Percentiles rank a stretch among this genome's conserved stretches.
phyloP scores from a whole-genome alignment of 1,284 basidiomycete species.

The Ceratobasidium sp. region DNA sequence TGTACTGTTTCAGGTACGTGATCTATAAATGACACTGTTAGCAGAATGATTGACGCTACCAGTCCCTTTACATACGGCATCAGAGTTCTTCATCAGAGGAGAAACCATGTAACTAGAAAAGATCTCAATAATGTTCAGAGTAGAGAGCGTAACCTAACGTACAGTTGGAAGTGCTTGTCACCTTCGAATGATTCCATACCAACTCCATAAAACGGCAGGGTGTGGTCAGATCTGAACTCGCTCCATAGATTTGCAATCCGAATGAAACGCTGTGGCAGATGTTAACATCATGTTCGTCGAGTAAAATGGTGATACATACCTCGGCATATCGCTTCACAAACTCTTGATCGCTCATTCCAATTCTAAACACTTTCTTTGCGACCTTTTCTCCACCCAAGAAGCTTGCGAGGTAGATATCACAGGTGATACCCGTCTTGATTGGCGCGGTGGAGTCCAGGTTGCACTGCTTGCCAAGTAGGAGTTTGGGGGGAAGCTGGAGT shows the following conservation, averaged over 20 bases:
- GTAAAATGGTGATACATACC: not conserved
- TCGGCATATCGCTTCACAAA: slow-evolving; percentile 6
- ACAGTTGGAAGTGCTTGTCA: slow-evolving; percentile 22
- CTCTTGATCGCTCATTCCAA: slow-evolving; percentile 6
- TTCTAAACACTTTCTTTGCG: slow-evolving; percentile 28
- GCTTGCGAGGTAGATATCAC: slow-evolving; percentile 4
- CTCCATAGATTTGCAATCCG: slow-evolving; percentile 16
- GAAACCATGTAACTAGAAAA: slow-evolving; percentile 30
- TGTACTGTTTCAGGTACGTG: slow-evolving; percentile 18
- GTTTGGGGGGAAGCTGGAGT: slow-evolving; percentile 10
- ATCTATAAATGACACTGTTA: not conserved
- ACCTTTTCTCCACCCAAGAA: slow-evolving; percentile 23
- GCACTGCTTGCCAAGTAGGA: slow-evolving; percentile 14
- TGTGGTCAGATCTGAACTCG: slow-evolving; percentile 21
- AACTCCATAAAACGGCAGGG: slow-evolving; percentile 33
- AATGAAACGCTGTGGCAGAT: not conserved
- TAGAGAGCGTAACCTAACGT: not conserved
- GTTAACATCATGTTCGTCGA: not conserved
- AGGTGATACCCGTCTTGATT: not conserved
- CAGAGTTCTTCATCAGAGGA: slow-evolving; percentile 24
- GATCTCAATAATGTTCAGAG: not conserved
- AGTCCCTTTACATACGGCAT: not conserved
- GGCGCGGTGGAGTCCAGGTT: not conserved
- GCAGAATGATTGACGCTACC: not conserved
- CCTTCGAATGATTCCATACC: slow-evolving; percentile 12